phyloP scores from a whole-genome alignment of 2,329 filamentous ascomycete genomes.

The Trichoderma oligosporum region DNA sequence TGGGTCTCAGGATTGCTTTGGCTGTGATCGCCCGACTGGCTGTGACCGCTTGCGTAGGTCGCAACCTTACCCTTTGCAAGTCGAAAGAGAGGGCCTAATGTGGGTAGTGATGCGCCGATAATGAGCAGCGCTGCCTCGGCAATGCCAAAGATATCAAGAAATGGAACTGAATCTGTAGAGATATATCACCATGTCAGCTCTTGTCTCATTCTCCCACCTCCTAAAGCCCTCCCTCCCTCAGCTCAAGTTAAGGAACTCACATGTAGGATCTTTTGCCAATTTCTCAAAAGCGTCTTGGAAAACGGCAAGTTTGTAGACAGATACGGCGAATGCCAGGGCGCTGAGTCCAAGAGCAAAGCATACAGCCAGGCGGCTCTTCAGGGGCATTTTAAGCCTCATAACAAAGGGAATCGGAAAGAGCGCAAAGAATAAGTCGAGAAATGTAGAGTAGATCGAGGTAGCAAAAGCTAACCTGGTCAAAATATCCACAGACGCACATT shows the following conservation, averaged over 20 bases:
- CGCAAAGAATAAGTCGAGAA: constrained; percentile 29
- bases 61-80: constrained; percentile 22
- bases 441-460: constrained; percentile 28
- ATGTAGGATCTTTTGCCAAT: constrained; percentile 25
- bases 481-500: constrained; percentile 22
- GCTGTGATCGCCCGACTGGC: constrained; percentile 13
- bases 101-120: constrained; percentile 27
- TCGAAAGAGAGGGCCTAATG: constrained; percentile 26
- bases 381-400: constrained; percentile 28
- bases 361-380: constrained; percentile 25
- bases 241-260: constrained; percentile 20
- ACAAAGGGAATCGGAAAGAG: constrained; percentile 28
- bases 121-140: constrained; percentile 27
- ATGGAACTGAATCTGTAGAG: constrained; percentile 23
- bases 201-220: background rate
- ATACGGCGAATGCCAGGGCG: constrained; percentile 25
- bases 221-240: background rate
- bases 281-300: constrained; percentile 26
- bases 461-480: constrained; percentile 27
- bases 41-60: constrained; percentile 17
- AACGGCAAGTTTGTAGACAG: constrained; percentile 28
- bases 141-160: constrained; percentile 27
- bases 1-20: constrained; percentile 1
- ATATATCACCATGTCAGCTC: background rate
- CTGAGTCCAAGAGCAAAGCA: constrained; percentile 27